Evolutionary conservation across 805 yeast species (phyloP).

Genomic region (Suhomyces prunicola): DNA sequence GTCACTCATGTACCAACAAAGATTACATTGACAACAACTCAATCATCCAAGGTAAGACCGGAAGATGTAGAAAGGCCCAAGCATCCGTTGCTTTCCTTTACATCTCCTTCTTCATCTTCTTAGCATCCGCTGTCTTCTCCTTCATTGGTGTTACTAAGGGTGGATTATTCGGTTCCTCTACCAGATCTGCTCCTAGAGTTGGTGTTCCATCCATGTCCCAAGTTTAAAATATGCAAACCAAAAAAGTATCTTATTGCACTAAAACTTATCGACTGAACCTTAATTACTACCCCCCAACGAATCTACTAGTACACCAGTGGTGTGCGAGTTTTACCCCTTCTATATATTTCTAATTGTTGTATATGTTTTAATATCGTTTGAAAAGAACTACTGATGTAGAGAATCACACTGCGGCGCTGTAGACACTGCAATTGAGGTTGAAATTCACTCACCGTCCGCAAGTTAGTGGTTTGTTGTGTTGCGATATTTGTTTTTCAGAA

Average conservation of each 20-base stretch:
- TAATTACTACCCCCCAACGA: background rate
- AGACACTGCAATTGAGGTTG: background rate
- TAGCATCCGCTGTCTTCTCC: slow-evolving; percentile 60
- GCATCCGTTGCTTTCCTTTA: slow-evolving; percentile 77
- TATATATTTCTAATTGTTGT: slow-evolving; percentile 1
- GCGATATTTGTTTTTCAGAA: background rate
- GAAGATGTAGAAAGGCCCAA: slow-evolving; percentile 95
- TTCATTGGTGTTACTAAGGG: slow-evolving; percentile 57
- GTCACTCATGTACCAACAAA: slow-evolving; percentile 78
- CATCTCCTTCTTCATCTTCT: slow-evolving; percentile 75
- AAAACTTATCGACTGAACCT: background rate
- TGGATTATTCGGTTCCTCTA: slow-evolving; percentile 38
- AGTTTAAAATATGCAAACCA: slow-evolving; percentile 47
- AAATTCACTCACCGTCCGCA: background rate
- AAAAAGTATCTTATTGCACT: background rate
- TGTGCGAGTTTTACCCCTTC: background rate
- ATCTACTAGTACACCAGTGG: background rate
- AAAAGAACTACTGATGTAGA: background rate
- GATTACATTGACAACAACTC: slow-evolving; percentile 61
- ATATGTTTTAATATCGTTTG: slow-evolving; percentile 1
- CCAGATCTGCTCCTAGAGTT: slow-evolving; percentile 56
- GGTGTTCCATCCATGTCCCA: slow-evolving; percentile 91
- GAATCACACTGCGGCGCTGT: background rate
- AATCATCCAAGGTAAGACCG: slow-evolving; percentile 69
- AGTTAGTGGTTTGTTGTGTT: background rate